phyloP scores from a whole-genome alignment of 2,329 filamentous ascomycete species.

The Colletotrichum siamense region DNA sequence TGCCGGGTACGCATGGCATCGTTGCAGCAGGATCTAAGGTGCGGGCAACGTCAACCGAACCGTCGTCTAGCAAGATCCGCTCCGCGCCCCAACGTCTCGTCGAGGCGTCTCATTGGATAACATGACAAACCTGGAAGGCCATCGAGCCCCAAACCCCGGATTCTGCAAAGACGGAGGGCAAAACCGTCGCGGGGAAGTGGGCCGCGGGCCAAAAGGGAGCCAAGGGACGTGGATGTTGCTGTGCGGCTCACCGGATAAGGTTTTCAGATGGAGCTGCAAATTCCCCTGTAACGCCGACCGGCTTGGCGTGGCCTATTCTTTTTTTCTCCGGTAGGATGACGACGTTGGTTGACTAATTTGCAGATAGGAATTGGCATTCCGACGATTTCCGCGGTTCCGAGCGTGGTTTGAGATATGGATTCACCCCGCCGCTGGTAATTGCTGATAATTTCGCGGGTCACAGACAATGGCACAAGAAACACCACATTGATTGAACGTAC shows the following conservation, averaged over 20 bases:
- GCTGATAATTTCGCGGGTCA: background rate
- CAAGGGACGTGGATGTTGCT: background rate
- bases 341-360: background rate
- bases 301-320: background rate
- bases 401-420: background rate
- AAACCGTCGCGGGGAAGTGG: background rate
- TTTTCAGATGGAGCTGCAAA: background rate
- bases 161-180: background rate
- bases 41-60: background rate
- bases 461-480: background rate
- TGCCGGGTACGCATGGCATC: background rate
- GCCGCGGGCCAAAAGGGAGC: background rate
- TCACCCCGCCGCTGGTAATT: background rate
- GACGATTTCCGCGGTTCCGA: background rate
- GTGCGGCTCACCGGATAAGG: constrained; percentile 3
- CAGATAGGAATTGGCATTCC: background rate
- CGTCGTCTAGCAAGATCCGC: background rate
- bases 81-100: background rate
- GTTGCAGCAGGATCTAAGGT: background rate
- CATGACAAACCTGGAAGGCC: fast-evolving
- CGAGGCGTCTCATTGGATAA: background rate
- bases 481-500: background rate
- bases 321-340: background rate
- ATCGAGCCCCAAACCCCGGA: background rate
- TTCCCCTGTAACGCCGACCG: background rate